Base-by-base conservation (phyloP, 768 basidiomycete species). In the Crepidotus variabilis region DNA sequence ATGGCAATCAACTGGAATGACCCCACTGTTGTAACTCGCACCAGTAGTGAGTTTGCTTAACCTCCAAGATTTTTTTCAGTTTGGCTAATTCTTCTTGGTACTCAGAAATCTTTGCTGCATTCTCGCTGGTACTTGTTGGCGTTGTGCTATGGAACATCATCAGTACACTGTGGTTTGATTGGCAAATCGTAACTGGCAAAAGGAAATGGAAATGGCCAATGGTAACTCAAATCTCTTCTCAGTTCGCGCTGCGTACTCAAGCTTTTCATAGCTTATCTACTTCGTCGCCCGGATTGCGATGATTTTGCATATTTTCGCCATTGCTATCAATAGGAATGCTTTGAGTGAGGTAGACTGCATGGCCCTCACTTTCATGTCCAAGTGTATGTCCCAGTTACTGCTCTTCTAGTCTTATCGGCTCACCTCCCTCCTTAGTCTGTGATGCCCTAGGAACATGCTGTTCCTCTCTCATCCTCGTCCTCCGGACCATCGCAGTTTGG, bases 401-500 rank as follows among this genome's bases (percentile, higher is more conserved):
- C 21, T 32, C 32, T 23, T 36, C 10, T 9, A 14, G 39, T 46
- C 20, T 45, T 23, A 8, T 21, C 7, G 16, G 43, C 21, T 35
- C 50, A 57, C n/a, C 5, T 48, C 39, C 21, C 21, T 4, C 36
- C n/a, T n/a, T n/a, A 73, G 72, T 71, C 21, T 52, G 69, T 34
- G 72, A 71, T 50, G 69, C 69, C 20, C 58, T 73, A 54, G 71
- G 70, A 20, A 72, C 71, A 8, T 71, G 69, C 48, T 55, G 60
- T 24, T 67, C 71, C 6, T 71, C 70, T 0, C 57, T 73, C 22
- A 72, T 72, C 58, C 68, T 73, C 18, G 62, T 68, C 23, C 65
- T 73, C 6, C 67, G 72, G 16, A 73, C 72, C 1, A 55, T 67
- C 10, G 71, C 72, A 5, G 71, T 73, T 1, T 73, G 72, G 72